Evolutionary conservation across 2,329 filamentous ascomycete genomes (phyloP).

Genomic region (Escovopsis sp.): DNA sequence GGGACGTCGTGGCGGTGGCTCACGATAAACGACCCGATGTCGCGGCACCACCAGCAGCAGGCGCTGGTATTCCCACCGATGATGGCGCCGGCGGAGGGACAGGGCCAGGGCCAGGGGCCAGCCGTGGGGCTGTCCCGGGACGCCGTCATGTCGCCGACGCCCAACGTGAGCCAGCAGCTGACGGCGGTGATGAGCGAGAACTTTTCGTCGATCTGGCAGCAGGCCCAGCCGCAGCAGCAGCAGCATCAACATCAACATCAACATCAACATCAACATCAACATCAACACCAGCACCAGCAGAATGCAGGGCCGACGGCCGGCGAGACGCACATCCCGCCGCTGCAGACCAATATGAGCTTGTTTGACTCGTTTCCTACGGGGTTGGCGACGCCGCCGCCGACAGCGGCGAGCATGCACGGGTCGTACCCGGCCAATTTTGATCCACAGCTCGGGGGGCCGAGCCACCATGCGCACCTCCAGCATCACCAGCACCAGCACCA

Average conservation of each 20-base stretch:
- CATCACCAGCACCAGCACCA: no score
- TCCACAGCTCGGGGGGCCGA: conserved; percentile 10
- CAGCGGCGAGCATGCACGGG: conserved; percentile 33
- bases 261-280: no score
- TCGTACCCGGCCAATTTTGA: conserved; percentile 32
- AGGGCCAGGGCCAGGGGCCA: no score
- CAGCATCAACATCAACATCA: no score
- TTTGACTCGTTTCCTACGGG: conserved; percentile 37
- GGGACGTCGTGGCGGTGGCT: conserved; percentile 48
- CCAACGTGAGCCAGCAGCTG: conserved; percentile 33
- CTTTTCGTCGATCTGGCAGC: conserved; percentile 33
- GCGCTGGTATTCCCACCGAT: conserved; percentile 23
- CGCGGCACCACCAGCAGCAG: conserved; percentile 40
- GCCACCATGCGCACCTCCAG: conserved; percentile 20
- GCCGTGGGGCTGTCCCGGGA: conserved; percentile 20
- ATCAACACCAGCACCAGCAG: no score
- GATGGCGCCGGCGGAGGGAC: no score
- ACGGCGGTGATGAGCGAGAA: conserved; percentile 42
- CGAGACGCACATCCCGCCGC: conserved; percentile 19
- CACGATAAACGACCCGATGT: conserved; percentile 43
- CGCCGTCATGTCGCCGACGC: conserved; percentile 38
- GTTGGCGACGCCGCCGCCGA: conserved; percentile 41
- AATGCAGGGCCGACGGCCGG: no score
- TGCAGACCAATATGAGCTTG: conserved; percentile 22
- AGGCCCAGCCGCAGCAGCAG: conserved; percentile 6